Conservation (phyloP, 1,284 basidiomycete species). For the Cystobasidium sp. region DNA sequence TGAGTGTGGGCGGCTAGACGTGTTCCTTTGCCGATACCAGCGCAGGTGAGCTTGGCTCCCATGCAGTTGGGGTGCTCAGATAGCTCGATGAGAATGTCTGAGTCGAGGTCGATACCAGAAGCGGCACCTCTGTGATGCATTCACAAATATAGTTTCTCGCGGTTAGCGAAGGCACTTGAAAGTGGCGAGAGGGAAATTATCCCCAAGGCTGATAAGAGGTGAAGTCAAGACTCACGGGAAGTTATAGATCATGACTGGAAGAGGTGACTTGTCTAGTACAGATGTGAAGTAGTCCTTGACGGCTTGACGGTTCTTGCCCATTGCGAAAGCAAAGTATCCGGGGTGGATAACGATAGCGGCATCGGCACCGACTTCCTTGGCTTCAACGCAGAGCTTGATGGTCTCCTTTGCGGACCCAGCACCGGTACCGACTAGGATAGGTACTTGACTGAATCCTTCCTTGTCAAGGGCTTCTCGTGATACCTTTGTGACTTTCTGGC, state of each 20-base stretch:
- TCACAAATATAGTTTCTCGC: background rate
- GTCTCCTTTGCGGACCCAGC: conserved; percentile 77
- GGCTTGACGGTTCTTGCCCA: conserved; percentile 59
- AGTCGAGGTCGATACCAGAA: conserved; percentile 82
- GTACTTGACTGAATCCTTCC: conserved; percentile 68
- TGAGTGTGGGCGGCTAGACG: conserved; percentile 67
- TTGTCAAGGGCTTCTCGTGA: conserved; percentile 75
- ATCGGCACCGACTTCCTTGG: conserved; percentile 76
- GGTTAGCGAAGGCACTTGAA: conserved; percentile 13
- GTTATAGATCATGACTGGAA: conserved; percentile 85
- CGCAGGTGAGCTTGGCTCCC: conserved; percentile 67
- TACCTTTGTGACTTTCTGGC: conserved; percentile 67
- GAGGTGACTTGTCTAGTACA: conserved; percentile 78
- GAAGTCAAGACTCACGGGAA: conserved; percentile 66
- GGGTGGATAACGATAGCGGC: conserved; percentile 67
- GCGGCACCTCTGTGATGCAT: conserved; percentile 60
- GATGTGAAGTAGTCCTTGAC: conserved; percentile 61
- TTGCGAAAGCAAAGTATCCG: conserved; percentile 61
- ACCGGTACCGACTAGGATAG: conserved; percentile 84
- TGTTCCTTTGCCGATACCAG: conserved; percentile 73
- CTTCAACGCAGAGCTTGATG: conserved; percentile 75
- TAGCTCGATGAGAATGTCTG: conserved; percentile 73
- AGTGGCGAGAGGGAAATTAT: background rate
- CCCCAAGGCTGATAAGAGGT: background rate
- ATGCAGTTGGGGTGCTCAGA: conserved; percentile 84